These are phyloP conservation scores for Kondoa malvinella DNA, from an alignment of 768 basidiomycete species.

Conservation along the genomic window DNA sequence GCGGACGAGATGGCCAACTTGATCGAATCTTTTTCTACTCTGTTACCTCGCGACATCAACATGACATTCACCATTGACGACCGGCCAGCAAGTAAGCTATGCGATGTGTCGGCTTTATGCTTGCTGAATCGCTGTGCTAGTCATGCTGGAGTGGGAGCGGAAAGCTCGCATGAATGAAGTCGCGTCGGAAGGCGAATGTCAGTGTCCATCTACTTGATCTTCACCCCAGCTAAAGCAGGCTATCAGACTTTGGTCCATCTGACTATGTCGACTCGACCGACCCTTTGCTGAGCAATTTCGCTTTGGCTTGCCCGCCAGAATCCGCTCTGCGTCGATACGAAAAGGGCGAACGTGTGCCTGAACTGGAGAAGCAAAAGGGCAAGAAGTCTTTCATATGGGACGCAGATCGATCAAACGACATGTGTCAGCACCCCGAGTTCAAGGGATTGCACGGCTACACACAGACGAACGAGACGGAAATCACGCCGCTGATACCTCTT, in stretches of 20 bases:
- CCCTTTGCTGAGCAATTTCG: conserved; percentile 23
- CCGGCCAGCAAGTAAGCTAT: conserved; percentile 25
- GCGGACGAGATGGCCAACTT: conserved; percentile 25
- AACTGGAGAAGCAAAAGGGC: conserved; percentile 18
- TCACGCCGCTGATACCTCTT: conserved; percentile 34
- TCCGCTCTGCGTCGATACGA: conserved; percentile 25
- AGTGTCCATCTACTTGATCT: background rate
- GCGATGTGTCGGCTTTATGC: too few relatives aligned
- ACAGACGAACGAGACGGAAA: conserved; percentile 20
- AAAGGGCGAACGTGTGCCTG: conserved; percentile 18
- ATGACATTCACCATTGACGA: conserved; percentile 27
- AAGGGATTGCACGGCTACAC: conserved; percentile 26
- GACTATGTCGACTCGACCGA: conserved; percentile 23
- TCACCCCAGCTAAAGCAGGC: background rate
- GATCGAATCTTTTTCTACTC: conserved; percentile 18
- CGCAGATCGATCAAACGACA: conserved; percentile 21
- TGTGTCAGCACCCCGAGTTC: conserved; percentile 27
- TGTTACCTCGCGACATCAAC: conserved; percentile 24
- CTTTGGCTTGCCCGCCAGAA: conserved; percentile 25
- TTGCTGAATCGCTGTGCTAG: too few relatives aligned
- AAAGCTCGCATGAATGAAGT: conserved; percentile 25
- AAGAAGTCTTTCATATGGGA: conserved; percentile 27
- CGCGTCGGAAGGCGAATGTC: conserved; percentile 24
- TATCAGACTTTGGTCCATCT: conserved; percentile 24
- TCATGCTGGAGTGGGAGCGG: too few relatives aligned